These are phyloP conservation scores for Mycena leptocephala DNA, from an alignment of 768 basidiomycete species.

Conservation along the genomic window DNA sequence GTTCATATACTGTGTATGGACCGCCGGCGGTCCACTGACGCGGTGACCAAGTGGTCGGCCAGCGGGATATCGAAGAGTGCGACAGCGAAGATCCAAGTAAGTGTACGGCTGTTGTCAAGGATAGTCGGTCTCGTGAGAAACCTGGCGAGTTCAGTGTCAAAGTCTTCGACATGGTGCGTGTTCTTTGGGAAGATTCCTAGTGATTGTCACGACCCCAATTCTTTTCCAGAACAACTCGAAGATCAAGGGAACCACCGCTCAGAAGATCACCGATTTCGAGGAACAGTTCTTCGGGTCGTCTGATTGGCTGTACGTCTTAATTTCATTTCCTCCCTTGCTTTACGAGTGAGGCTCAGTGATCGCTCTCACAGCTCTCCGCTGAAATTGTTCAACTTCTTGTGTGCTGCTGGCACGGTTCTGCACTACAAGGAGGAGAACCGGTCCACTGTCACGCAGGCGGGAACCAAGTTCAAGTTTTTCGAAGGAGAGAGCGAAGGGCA, in stretches of 20 bases:
- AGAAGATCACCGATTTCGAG: constrained; percentile 26
- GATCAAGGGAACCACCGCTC: constrained; percentile 25
- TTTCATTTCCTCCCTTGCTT: constrained; percentile 3
- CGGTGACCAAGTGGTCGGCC: constrained; percentile 14
- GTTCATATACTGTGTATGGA: neutral
- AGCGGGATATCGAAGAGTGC: constrained; percentile 22
- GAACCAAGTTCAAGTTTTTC: constrained; percentile 32
- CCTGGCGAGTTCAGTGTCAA: constrained; percentile 25
- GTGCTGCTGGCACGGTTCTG: constrained; percentile 28
- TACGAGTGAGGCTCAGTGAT: constrained; percentile 6
- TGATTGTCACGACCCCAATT: neutral
- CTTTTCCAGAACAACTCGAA: constrained; percentile 25
- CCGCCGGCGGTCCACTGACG: constrained; percentile 9
- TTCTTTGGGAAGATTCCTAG: neutral
- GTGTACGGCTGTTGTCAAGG: constrained; percentile 22
- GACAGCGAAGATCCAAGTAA: constrained; percentile 19
- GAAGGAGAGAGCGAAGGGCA: constrained; percentile 29
- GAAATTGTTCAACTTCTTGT: constrained; percentile 27
- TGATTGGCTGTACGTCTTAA: constrained; percentile 23
- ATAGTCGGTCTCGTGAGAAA: constrained; percentile 28
- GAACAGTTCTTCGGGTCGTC: constrained; percentile 27
- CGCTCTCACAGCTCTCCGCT: constrained; percentile 25
- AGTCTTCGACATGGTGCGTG: constrained; percentile 30
- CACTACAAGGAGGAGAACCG: constrained; percentile 29
- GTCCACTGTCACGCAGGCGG: constrained; percentile 6